phyloP scores from a whole-genome alignment of 345 rosid genomes.

The Durio zibethinus region DNA sequence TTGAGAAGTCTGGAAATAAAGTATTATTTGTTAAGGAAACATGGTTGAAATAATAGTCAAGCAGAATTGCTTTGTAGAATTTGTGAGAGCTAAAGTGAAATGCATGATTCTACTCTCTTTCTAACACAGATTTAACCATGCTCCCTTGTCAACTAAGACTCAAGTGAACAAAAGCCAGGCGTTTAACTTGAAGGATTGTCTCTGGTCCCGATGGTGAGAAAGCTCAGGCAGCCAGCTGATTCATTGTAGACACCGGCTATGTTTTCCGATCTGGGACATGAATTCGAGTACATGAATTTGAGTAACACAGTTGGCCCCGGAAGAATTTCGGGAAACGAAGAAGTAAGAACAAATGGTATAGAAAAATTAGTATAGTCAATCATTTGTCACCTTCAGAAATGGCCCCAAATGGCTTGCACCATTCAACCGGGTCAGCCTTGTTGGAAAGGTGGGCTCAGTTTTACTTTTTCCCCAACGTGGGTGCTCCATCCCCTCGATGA shows the following conservation, averaged over 20 bases:
- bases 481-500: background rate
- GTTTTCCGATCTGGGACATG: background rate
- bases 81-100: background rate
- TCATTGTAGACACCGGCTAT: background rate
- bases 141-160: background rate
- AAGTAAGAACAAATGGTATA: background rate
- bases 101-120: background rate
- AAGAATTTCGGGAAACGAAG: background rate
- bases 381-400: background rate
- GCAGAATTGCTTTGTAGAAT: background rate
- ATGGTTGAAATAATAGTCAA: background rate
- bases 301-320: background rate
- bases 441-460: background rate
- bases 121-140: background rate
- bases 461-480: background rate
- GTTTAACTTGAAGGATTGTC: background rate
- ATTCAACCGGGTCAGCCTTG: background rate
- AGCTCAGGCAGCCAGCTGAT: background rate
- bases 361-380: background rate
- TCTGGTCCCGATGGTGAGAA: background rate
- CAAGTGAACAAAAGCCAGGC: background rate
- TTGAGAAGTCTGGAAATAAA: background rate
- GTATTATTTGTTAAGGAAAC: background rate
- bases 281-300: background rate
- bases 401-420: background rate